Base-by-base conservation (phyloP, 345 rosid species). In the Linum tenue region DNA sequence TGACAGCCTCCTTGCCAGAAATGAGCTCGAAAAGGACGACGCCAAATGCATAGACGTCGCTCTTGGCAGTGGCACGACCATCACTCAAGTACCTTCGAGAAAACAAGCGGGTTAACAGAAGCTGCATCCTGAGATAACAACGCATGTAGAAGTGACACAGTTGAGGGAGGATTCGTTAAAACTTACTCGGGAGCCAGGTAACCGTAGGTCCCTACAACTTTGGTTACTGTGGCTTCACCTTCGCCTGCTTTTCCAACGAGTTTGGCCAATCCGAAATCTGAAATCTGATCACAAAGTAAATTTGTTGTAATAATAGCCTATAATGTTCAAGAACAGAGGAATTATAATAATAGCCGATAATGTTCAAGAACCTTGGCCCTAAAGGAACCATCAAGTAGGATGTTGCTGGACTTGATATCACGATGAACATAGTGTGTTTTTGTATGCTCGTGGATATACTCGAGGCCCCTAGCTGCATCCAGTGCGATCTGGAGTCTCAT, bases 161-260 rank as follows among this genome's bases (percentile, higher is more conserved):
- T 4, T 43, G 50, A 22, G 50, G 10, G 50, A 5, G 50, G 2
- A 43, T 43, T 5, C 6, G 50, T 3, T 3, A 43, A 43, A 15
- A 73, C 96, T 81, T 80, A 94, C 99, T 94, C 97, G 40, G 99
- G 99, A 38, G 99, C 96, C 61, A 94, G 77, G 77, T 90, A 90
- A 70, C 96, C 99, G 72, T 78, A 90, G 77, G 99, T 90, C 63
- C 99, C 99, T 43, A 94, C 99, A 78, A 94, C 96, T 83, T 86
- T 90, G 41, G 99, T 94, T 51, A 84, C 80, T 3, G 95, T 69
- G 50, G 90, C 77, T 75, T 90, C 99, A 76, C 85, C 92, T 15
- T 92, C 97, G 50, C 85, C 81, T 6, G 85, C 77, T 73, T 77
- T 84, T 59, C 86, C 90, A 60, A 94, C 86, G 40, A 94, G 97